Conservation (phyloP, 2,329 filamentous ascomycete species). For the Pseudogymnoascus sp. region DNA sequence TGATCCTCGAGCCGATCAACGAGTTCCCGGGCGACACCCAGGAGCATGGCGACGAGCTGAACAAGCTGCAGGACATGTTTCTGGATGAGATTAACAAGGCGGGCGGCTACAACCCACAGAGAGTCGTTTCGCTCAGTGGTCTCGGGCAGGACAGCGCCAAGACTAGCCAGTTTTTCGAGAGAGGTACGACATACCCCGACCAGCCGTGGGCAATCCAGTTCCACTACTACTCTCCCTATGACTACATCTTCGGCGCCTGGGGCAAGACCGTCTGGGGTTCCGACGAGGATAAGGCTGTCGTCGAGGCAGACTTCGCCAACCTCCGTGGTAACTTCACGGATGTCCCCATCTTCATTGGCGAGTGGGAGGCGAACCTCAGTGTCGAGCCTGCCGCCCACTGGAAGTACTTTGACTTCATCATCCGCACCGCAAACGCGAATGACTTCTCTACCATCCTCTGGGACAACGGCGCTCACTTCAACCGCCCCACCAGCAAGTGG, state of each 20-base stretch:
- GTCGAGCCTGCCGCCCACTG: constrained; percentile 49
- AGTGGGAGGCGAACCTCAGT: constrained; percentile 43
- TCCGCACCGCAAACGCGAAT: constrained; percentile 40
- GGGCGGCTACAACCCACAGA: constrained; percentile 45
- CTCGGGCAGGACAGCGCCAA: constrained; percentile 42
- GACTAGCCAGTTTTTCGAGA: constrained; percentile 46
- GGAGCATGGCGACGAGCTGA: constrained; percentile 41
- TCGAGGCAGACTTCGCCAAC: constrained; percentile 41
- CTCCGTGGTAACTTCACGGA: constrained; percentile 47
- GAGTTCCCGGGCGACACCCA: constrained; percentile 46
- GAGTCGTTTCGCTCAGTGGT: constrained; percentile 49
- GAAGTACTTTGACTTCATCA: constrained; percentile 48
- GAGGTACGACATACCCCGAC: constrained; percentile 40
- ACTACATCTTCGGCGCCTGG: constrained; percentile 42
- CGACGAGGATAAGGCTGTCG: constrained; percentile 40
- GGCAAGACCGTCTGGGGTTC: constrained; percentile 54
- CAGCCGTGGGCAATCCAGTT: constrained; percentile 51
- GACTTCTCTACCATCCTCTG: constrained; percentile 45
- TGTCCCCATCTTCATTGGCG: constrained; percentile 48
- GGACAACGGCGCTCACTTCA: constrained; percentile 53
- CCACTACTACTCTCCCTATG: constrained; percentile 52
- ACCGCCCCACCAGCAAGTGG: constrained; percentile 42
- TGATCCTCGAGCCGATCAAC: constrained; percentile 53
- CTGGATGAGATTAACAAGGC: constrained; percentile 43
- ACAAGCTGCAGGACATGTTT: constrained; percentile 49